Evolutionary conservation across 805 yeast genomes (phyloP).

Genomic region (Ogataea angusta): DNA sequence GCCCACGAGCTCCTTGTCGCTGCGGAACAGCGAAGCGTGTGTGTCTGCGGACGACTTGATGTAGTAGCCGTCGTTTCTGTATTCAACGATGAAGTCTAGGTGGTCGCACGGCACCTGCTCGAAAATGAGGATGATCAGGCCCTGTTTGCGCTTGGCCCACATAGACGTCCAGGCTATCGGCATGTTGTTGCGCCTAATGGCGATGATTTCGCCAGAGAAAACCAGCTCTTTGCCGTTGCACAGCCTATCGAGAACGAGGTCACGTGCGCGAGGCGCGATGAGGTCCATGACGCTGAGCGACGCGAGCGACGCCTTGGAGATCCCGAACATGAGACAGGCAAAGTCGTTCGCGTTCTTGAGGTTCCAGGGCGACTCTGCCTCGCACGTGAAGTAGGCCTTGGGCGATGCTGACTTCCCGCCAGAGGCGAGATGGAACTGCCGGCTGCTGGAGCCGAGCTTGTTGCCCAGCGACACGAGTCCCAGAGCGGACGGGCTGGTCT

Average conservation of each 20-base stretch:
- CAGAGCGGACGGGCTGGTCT: constrained; percentile 24
- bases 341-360: constrained; percentile 84
- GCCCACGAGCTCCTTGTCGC: constrained; percentile 1
- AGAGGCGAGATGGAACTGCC: constrained; percentile 56
- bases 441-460: constrained; percentile 26
- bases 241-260: constrained; percentile 61
- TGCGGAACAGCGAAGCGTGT: constrained; percentile 22
- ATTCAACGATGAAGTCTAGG: constrained; percentile 52
- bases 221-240: constrained; percentile 45
- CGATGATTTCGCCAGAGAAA: constrained; percentile 82
- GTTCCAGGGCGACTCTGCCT: constrained; percentile 69
- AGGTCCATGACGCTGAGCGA: constrained; percentile 69
- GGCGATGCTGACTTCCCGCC: constrained; percentile 69
- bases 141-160: constrained; percentile 81
- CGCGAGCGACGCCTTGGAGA: constrained; percentile 59
- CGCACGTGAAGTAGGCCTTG: constrained; percentile 84
- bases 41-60: constrained; percentile 25
- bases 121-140: constrained; percentile 74
- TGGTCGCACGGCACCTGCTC: constrained; percentile 79
- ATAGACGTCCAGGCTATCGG: constrained; percentile 78
- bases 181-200: constrained; percentile 65
- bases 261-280: constrained; percentile 71
- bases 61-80: constrained; percentile 28
- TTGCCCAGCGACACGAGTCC: constrained; percentile 24
- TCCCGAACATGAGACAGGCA: constrained; percentile 84